Conservation (phyloP, 1,139 yeast species). For the Geotrichum aggregatum region DNA sequence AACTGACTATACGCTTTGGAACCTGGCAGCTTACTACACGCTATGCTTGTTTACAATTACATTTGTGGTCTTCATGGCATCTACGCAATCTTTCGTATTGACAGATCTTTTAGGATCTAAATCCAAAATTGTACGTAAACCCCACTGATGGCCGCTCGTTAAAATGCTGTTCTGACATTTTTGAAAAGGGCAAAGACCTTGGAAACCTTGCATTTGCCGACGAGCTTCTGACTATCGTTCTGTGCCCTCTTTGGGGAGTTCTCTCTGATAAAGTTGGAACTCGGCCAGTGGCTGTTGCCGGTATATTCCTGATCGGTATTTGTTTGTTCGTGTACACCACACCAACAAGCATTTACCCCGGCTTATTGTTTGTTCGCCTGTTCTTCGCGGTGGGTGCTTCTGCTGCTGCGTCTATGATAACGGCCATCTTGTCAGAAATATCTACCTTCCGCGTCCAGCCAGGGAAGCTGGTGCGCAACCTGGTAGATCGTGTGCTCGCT, state of each 20-base stretch:
- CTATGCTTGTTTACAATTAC: constrained; percentile 53
- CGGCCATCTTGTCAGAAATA: constrained; percentile 53
- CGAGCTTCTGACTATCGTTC: constrained; percentile 51
- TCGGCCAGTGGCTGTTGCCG: constrained; percentile 47
- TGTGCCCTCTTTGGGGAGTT: constrained; percentile 64
- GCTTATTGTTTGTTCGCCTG: constrained; percentile 49
- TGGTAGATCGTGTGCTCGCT: background rate
- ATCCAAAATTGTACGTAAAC: constrained; percentile 38
- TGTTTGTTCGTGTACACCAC: constrained; percentile 52
- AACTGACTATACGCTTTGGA: constrained; percentile 21
- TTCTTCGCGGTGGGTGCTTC: constrained; percentile 61
- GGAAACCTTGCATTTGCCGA: constrained; percentile 63
- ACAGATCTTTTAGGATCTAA: constrained; percentile 52
- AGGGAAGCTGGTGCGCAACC: constrained; percentile 19
- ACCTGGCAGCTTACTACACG: constrained; percentile 31
- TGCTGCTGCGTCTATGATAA: constrained; percentile 45
- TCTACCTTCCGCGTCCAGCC: constrained; percentile 39
- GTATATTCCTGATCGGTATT: constrained; percentile 48
- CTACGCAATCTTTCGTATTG: constrained; percentile 65
- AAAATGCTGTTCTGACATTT: background rate
- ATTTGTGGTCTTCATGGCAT: constrained; percentile 59
- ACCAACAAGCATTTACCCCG: constrained; percentile 46
- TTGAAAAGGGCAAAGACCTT: constrained; percentile 47
- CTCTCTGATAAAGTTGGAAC: constrained; percentile 62
- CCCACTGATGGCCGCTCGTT: no score